Evolutionary conservation across 345 rosid genomes (phyloP), one percentile per base, ranked within the genome.

Genomic region (Lumnitzera racemosa): DNA sequence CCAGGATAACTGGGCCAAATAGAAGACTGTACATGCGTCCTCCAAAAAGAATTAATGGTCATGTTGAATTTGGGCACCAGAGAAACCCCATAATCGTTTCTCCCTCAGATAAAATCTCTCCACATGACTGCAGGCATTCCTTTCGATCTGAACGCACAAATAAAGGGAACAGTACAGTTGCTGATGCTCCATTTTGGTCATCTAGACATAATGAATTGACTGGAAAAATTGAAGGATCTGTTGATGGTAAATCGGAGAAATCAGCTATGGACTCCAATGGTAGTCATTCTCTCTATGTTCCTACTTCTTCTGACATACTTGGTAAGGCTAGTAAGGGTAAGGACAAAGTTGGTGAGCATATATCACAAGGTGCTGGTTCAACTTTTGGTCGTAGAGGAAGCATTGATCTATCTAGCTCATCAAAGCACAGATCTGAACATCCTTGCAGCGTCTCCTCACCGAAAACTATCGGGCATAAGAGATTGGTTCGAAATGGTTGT

Each of bases 401-500:
- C 47, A 62, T 74, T 65, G 70, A 67, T 68, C 56, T 76, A 23
- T 72, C 81, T 16, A 47, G 73, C 74, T 61, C 61, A 27, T 78
- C 61, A 27, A 66, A 70, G 56, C 72, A 66, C 7, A 15, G 20
- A 25, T 14, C 69, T 66, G 54, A 65, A n/a, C 69, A 69, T 50
- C 56, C 53, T 69, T 36, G 49, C 41, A 52, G 73, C 58, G 55
- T 68, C 59, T 56, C 61, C 41, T 58, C 77, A 36, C 76, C 83
- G 16, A 80, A 76, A 75, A 70, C 64, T 12, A 53, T 52, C 58
- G 82, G 90, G 62, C 77, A 73, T 51, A 92, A 73, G 71, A 78
- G 87, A 67, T 76, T 92, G 76, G 98, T 89, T n/a, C 72, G 91
- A 64, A 76, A 87, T 69, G 98, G 98, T 46, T 89, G 88, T 74